Evolutionary conservation across 108 stramenopile genomes (phyloP).

Genomic region (Cylindrotheca fusiformis): DNA sequence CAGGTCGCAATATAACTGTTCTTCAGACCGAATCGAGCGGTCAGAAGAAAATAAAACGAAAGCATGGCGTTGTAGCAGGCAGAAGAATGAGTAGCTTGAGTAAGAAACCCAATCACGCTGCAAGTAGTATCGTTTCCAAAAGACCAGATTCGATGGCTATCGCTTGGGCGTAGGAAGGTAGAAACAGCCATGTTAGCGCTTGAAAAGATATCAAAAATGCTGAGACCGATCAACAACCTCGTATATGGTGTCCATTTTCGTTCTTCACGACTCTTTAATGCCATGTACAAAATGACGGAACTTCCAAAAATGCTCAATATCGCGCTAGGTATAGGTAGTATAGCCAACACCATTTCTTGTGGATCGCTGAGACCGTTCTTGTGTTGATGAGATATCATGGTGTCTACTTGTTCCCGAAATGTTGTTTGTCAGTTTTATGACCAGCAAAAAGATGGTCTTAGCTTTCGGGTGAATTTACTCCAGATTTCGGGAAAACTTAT

Average conservation of each 20-base stretch:
- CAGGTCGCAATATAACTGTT: conserved; percentile 1
- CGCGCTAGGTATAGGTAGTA: background rate
- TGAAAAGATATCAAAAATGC: conserved; percentile 12
- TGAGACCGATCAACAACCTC: conserved; percentile 23
- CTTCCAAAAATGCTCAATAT: conserved; percentile 6
- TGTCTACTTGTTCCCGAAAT: no score
- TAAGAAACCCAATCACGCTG: conserved; percentile 19
- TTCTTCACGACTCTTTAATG: background rate
- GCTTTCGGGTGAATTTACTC: no score
- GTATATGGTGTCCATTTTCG: conserved; percentile 14
- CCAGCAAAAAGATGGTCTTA: no score
- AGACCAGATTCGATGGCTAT: conserved; percentile 16
- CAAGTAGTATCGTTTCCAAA: conserved; percentile 24
- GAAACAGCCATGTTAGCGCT: background rate
- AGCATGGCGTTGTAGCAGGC: conserved; percentile 28
- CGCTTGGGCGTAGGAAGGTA: conserved; percentile 11
- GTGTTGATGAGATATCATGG: no score
- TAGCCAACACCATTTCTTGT: conserved; percentile 12
- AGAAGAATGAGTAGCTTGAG: conserved; percentile 13
- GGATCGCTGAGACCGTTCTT: no score
- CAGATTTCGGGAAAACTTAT: no score
- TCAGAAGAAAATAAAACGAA: conserved; percentile 22
- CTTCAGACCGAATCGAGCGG: conserved; percentile 11
- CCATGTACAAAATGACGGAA: conserved; percentile 15
- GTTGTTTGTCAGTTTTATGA: no score